Conservation (phyloP, 2,329 filamentous ascomycete genomes). For the Clonostachys rhizophaga region DNA sequence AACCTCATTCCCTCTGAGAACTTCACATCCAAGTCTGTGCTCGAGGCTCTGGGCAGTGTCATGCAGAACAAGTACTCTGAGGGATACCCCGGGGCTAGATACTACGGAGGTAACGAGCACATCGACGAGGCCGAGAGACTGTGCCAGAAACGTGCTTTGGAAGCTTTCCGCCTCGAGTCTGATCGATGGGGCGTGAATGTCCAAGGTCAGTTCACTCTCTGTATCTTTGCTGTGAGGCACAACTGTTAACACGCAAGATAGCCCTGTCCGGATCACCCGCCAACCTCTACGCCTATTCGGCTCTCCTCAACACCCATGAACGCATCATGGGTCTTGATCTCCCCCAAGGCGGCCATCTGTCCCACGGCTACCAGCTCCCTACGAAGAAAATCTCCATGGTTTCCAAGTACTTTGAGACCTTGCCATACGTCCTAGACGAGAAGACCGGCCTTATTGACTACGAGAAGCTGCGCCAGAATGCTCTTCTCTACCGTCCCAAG, state of each 20-base stretch:
- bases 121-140: slow-evolving; percentile 85
- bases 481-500: slow-evolving; percentile 87
- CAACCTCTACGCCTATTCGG: slow-evolving; percentile 89
- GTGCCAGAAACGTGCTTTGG: slow-evolving; percentile 80
- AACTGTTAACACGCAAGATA: slow-evolving; percentile 36
- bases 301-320: slow-evolving; percentile 84
- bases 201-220: slow-evolving; percentile 54
- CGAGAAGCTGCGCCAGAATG: slow-evolving; percentile 78
- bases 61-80: slow-evolving; percentile 99
- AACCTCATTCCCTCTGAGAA: slow-evolving; percentile 92
- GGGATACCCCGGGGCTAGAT: slow-evolving; percentile 88
- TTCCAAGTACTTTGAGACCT: slow-evolving; percentile 95
- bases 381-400: slow-evolving; percentile 89
- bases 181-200: slow-evolving; percentile 96
- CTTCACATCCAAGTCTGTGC: slow-evolving; percentile 83
- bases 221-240: no score
- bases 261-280: slow-evolving; percentile 62
- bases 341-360: slow-evolving; percentile 90
- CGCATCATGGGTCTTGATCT: slow-evolving; percentile 94
- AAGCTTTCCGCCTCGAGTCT: slow-evolving; percentile 75
- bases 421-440: slow-evolving; percentile 87
- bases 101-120: slow-evolving; percentile 93
- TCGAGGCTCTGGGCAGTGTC: slow-evolving; percentile 82
- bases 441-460: slow-evolving; percentile 91
- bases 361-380: slow-evolving; percentile 92